Evolutionary conservation across 78 protist genomes (phyloP), one percentile per base, ranked within the genome.

Genomic region (Reticulomyxa filosa): DNA sequence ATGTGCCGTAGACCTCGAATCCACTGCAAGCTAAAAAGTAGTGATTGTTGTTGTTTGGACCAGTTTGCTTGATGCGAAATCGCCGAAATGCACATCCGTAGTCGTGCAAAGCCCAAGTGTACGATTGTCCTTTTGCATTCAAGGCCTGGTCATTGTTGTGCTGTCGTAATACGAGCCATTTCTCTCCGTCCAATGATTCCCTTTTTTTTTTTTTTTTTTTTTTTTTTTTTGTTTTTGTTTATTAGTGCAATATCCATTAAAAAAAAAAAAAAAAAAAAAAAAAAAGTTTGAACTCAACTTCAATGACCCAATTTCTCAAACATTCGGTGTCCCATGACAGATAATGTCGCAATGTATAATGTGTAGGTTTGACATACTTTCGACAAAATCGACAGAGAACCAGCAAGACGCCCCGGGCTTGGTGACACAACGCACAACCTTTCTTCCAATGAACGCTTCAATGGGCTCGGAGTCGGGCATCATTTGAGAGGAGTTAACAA

Each of bases 1-100:
- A n/a, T n/a, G n/a, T n/a, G n/a, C 65, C 59, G 10, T 55, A 55
- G 59, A 55, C 30, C 59, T 55, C 59, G 59, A 55, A 55, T 22
- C 59, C 59, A 55, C 34, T 32, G 59, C 59, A 55, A 29, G 59
- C 59, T 22, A 55, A 33, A 10, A 32, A 33, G 39, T 33, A 55
- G 32, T 22, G 13, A 33, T 11, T 29, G 10, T 22, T 17, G 8
- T 29, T 32, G 10, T 55, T 55, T 33, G 26, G 26, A 11, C 11
- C 59, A 22, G 10, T 55, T 33, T 32, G 26, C 30, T 33, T 29
- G 34, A 55, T 11, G 11, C 59, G 59, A 33, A 55, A 55, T 33
- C 26, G 26, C 8, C 10, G 8, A 11, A 55, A 29, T 33, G 10
- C 30, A 29, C 30, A 29, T 29, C 59, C 59, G 13, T 55, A 32